Evolutionary conservation across 2,329 filamentous ascomycete genomes (phyloP), one percentile per base, ranked within the genome.

Genomic region (Exserohilum turcica): DNA sequence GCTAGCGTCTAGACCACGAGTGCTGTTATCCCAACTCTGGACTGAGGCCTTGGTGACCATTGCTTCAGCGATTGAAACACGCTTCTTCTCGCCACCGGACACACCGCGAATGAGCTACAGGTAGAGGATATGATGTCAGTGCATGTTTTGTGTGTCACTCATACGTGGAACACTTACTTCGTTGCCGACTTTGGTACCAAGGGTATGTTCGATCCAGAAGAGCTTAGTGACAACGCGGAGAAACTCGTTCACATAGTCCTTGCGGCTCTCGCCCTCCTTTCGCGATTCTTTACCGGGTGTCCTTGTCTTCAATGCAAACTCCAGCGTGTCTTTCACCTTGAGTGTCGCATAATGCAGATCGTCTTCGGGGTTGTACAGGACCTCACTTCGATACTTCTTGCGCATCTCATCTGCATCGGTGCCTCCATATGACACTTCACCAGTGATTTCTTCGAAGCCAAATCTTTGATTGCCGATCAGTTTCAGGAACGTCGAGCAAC

Each of bases 261-360:
- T 71, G 2, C 85, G 81, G 2, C 80, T 82, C 64, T 90, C 84
- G 24, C 84, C 86, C 9, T 84, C 78, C 24, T 88, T 80, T 2
- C 87, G 78, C 6, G 81, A 83, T 13, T 75, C 73, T 46, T 87
- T 83, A 1, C 84, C 82, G 0, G 89, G 88, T 0, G 88, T 89
- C 45, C 87, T 80, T 0, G 86, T 85, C 44, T 86, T 83, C 1
- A 89, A 81, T 0, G 90, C 90, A 67, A 92, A 92, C 44, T 84
- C 80, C 0, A 93, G 78, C 0, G 89, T 93, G 59, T 91, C 82
- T 1, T 87, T 85, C 9, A 92, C 88, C 0, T 86, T 90, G 18
- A 94, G 76, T n/a, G 89, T 86, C 0, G 89, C 86, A 59, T 91
- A 92, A 68, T 92, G 89, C 24, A 87, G 80, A 68, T 91, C 88